These are phyloP conservation scores for Neostapfia colusana DNA, from an alignment of 176 grass and related monocot species.

Conservation along the genomic window DNA sequence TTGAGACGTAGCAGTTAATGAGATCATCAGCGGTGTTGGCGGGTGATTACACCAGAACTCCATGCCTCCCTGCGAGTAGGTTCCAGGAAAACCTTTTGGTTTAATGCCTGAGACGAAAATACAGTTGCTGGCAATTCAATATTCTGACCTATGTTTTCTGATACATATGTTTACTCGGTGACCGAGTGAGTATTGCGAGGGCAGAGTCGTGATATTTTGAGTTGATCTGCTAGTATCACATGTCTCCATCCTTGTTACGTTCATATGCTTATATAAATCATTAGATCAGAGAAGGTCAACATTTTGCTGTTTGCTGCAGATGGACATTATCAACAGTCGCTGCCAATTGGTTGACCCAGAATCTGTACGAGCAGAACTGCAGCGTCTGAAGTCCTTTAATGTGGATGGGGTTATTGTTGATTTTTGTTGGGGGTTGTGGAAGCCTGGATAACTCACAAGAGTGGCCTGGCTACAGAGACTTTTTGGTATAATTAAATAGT, in stretches of 20 bases:
- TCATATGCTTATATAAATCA: neutral
- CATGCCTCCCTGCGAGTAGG: too few relatives aligned
- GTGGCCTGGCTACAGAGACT: conserved; percentile 94
- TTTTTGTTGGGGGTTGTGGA: conserved; percentile 96
- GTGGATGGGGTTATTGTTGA: conserved; percentile 87
- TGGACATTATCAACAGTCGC: conserved; percentile 75
- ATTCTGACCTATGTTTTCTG: too few relatives aligned
- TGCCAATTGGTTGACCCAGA: conserved; percentile 75
- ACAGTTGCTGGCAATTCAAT: too few relatives aligned
- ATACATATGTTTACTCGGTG: too few relatives aligned
- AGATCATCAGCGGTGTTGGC: too few relatives aligned
- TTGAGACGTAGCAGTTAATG: too few relatives aligned
- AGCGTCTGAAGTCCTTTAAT: conserved; percentile 76
- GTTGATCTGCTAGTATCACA: neutral
- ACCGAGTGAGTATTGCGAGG: too few relatives aligned
- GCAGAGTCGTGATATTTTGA: neutral
- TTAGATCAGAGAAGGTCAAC: conserved; percentile 3
- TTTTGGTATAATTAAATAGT: conserved; percentile 92
- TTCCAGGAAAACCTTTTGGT: too few relatives aligned
- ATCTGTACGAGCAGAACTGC: conserved; percentile 70
- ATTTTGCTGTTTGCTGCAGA: conserved; percentile 50
- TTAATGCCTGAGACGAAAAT: too few relatives aligned
- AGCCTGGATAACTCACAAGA: conserved; percentile 88
- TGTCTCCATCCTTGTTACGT: neutral
- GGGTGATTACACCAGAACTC: too few relatives aligned